Evolutionary conservation across 495 filamentous ascomycete genomes (phyloP), one percentile per base, ranked within the genome.

Genomic region (Penicillium subrubescens): DNA sequence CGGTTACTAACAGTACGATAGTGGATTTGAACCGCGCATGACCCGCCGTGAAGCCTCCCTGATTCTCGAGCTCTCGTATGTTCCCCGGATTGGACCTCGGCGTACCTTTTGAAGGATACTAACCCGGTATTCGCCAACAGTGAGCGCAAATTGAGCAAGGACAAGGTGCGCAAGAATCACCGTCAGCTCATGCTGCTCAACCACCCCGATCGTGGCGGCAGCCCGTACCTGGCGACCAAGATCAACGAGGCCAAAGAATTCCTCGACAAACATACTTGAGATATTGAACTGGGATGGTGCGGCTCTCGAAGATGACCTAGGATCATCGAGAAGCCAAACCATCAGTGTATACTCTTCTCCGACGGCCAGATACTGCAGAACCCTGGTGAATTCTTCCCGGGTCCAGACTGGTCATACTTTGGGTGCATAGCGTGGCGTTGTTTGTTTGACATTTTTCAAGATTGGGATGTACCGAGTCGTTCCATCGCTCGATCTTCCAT

Each of bases 181-280:
- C 88, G 95, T 37, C 92, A 91, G 63, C 88, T 98, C 57, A 99
- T 99, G 95, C 86, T 99, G 57, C 82, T 96, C 64, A 99, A 99
- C 80, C 95, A 99, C 79, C 95, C 95, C 34, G 95, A 99, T 79
- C 92, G 95, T 65, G 95, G 95, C 57, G 95, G 95, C 21, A 97
- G 93, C 74, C 95, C 95, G 34, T 99, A 97, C 76, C 75, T 99
- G 60, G 95, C 95, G 10, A 96, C 93, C 51, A 99, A 99, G 75
- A 90, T 98, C 74, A 98, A 98, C 77, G 94, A 98, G 77, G 94
- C 94, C 44, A 98, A 98, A 77, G 94, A 98, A 75, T 89, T 97
- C 67, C 73, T 98, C 70, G 94, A 98, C 76, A 98, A 97, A 81
- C 70, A 79, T 44, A 58, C 58, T 35, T 81, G 66, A 67, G 53